Evolutionary conservation across 1,284 basidiomycete species (phyloP).

Genomic region (Mycosarcoma maydis): DNA sequence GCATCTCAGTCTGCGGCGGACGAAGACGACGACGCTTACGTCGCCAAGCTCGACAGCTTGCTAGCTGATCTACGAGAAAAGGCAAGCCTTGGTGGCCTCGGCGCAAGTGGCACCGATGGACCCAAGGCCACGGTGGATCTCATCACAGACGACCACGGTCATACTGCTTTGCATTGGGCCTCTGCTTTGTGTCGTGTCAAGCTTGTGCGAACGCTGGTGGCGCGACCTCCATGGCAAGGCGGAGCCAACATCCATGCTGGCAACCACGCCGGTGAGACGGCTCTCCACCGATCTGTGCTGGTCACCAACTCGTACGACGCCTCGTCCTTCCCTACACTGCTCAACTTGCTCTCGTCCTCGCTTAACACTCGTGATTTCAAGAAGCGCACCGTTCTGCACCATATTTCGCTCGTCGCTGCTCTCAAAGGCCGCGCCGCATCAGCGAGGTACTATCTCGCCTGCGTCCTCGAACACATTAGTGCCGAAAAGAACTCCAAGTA

Average conservation of each 20-base stretch:
- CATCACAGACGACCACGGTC: constrained; percentile 83
- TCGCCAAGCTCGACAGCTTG: constrained; percentile 37
- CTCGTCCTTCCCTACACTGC: constrained; percentile 76
- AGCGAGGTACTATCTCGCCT: constrained; percentile 91
- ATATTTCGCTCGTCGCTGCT: constrained; percentile 88
- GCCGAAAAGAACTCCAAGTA: constrained; percentile 65
- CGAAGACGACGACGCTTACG: constrained; percentile 24
- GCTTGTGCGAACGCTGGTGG: constrained; percentile 57
- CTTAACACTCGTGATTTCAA: constrained; percentile 90
- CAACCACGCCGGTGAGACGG: constrained; percentile 93
- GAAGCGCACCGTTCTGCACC: constrained; percentile 91
- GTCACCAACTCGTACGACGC: constrained; percentile 87
- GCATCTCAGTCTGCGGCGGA: constrained; percentile 3
- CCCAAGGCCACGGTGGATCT: constrained; percentile 74
- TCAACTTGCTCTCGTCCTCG: constrained; percentile 75
- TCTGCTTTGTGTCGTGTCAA: constrained; percentile 78
- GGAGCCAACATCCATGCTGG: constrained; percentile 64
- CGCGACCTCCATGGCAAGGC: constrained; percentile 72
- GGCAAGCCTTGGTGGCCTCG: constrained; percentile 66
- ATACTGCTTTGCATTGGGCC: constrained; percentile 93
- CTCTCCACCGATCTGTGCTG: constrained; percentile 89
- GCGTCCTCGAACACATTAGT: constrained; percentile 78
- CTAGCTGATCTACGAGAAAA: constrained; percentile 46
- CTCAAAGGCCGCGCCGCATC: constrained; percentile 84
- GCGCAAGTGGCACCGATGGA: constrained; percentile 77